Evolutionary conservation across 768 basidiomycete genomes (phyloP).

Genomic region (Rhodotorula babjevae): DNA sequence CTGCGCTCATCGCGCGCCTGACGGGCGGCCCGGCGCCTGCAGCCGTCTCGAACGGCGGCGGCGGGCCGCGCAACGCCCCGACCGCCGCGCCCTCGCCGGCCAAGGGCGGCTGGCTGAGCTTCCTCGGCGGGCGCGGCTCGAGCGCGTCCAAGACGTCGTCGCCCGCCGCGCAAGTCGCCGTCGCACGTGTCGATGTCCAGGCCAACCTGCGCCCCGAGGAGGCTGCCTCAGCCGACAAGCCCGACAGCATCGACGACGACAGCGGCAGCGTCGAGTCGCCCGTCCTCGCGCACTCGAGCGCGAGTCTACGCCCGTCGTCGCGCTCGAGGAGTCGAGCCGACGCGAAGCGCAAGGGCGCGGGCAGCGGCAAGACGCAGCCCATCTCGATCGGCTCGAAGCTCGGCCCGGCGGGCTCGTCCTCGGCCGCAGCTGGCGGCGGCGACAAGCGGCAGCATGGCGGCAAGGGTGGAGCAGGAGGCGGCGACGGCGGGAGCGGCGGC

Average conservation of each 20-base stretch:
- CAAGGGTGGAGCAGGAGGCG: background rate
- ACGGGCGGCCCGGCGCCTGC: background rate
- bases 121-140: slow-evolving; percentile 11
- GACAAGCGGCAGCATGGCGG: background rate
- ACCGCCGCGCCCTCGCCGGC: slow-evolving; percentile 1
- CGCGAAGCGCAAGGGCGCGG: background rate
- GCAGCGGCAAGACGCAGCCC: slow-evolving; percentile 11
- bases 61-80: background rate
- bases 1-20: slow-evolving; percentile 32
- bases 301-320: background rate
- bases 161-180: slow-evolving; percentile 16
- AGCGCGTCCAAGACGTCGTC: background rate
- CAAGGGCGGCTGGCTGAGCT: slow-evolving; percentile 15
- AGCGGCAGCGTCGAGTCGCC: background rate
- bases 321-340: background rate
- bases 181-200: slow-evolving; percentile 26
- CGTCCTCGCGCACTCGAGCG: background rate
- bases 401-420: background rate
- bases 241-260: background rate
- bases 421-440: background rate
- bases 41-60: background rate
- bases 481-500: background rate
- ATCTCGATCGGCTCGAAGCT: slow-evolving; percentile 26
- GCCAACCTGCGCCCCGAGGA: slow-evolving; percentile 17
- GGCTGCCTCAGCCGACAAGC: background rate